A percentile compares a stretch with the other conserved stretches of the same genome.
Conservation (phyloP, 208 protist species). For the Leishmania turanica region DNA sequence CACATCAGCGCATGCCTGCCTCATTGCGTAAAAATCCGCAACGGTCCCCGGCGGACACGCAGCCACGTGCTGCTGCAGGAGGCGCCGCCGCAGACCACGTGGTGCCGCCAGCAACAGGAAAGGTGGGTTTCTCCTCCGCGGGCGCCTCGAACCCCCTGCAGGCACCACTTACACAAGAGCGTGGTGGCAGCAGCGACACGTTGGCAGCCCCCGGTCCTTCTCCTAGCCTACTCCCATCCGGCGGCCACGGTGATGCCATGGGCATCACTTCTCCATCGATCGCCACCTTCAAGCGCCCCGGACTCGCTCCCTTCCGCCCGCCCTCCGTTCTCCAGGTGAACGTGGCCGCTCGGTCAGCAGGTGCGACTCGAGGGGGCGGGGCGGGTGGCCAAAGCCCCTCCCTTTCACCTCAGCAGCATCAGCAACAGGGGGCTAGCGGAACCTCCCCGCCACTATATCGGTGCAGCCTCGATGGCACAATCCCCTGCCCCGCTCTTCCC, state of each 20-base stretch:
- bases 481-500: background rate
- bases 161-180: background rate
- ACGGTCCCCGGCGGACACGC: background rate
- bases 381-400: background rate
- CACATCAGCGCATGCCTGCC: conserved; percentile 3
- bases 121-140: background rate
- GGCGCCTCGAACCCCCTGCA: background rate
- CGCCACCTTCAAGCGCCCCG: conserved; percentile 1
- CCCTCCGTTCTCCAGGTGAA: conserved; percentile 8
- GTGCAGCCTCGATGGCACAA: background rate
- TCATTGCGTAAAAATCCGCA: conserved; percentile 6
- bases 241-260: background rate
- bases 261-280: background rate
- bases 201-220: background rate
- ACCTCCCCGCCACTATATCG: background rate
- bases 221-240: background rate
- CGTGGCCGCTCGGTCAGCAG: background rate
- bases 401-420: background rate
- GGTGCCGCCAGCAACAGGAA: background rate
- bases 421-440: background rate
- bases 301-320: conserved; percentile 7
- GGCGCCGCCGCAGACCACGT: background rate
- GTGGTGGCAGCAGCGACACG: background rate
- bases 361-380: background rate
- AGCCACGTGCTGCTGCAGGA: background rate